Percentiles rank a stretch among this genome's conserved stretches.
These are phyloP conservation scores for thale cress (Arabidopsis thaliana) DNA, from an alignment of 345 rosid species.

Conservation along the genomic window DNA sequence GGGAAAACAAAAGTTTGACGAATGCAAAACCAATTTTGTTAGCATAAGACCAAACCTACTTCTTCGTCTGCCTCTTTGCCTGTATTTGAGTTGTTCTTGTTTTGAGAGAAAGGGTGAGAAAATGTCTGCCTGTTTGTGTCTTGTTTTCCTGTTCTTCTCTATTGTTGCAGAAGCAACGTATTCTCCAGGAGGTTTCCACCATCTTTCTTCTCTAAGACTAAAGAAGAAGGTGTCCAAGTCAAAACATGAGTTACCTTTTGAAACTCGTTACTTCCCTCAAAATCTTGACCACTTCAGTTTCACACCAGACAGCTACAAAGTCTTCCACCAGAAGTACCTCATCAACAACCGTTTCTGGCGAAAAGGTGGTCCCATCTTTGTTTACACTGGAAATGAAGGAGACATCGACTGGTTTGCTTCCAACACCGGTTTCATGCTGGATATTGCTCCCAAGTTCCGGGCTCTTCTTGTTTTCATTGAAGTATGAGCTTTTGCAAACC, in stretches of 20 bases:
- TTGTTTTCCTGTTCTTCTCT: conserved; percentile 32
- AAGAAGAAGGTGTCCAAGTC: conserved; percentile 38
- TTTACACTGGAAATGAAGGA: conserved; percentile 86
- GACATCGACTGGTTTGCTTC: conserved; percentile 84
- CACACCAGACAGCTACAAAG: conserved; percentile 57
- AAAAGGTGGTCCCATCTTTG: conserved; percentile 68
- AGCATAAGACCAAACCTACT: conserved; percentile 25
- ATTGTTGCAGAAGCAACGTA: conserved; percentile 34
- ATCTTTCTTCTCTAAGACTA: conserved; percentile 45
- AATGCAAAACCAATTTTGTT: conserved; percentile 32
- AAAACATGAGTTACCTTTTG: conserved; percentile 45
- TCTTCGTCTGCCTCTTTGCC: conserved; percentile 11
- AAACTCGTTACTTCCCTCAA: conserved; percentile 71
- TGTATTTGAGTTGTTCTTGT: conserved; percentile 16
- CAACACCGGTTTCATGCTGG: conserved; percentile 80
- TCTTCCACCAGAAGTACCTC: conserved; percentile 76
- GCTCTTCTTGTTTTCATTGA: conserved; percentile 85
- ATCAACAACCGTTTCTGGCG: conserved; percentile 60
- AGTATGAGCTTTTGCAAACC: conserved; percentile 44
- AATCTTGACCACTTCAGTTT: conserved; percentile 77
- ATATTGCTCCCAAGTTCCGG: conserved; percentile 78
- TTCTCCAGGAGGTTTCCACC: conserved; percentile 40
- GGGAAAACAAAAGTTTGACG: conserved; percentile 35
- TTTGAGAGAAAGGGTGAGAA: conserved; percentile 1
- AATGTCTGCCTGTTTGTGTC: conserved; percentile 32